Conservation (phyloP, 805 yeast species). For the Metschnikowia reukaufii region DNA sequence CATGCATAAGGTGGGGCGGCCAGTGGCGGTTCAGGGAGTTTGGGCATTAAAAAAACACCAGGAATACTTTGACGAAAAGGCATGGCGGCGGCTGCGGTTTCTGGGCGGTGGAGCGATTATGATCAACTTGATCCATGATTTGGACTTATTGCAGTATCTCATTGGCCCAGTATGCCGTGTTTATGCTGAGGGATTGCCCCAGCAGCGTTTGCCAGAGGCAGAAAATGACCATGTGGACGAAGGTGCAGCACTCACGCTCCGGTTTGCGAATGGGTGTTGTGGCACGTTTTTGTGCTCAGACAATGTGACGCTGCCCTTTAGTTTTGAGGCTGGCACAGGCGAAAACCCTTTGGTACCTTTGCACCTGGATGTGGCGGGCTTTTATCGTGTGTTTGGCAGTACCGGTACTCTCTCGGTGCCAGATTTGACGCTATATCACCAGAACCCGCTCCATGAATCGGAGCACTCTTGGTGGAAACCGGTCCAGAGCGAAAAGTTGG, state of each 20-base stretch:
- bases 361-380: slow-evolving; percentile 30
- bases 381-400: slow-evolving; percentile 40
- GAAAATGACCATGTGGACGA: slow-evolving; percentile 35
- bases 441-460: slow-evolving; percentile 20
- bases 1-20: slow-evolving; percentile 30
- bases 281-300: slow-evolving; percentile 45
- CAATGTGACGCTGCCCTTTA: slow-evolving; percentile 41
- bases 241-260: slow-evolving; percentile 41
- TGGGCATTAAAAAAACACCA: slow-evolving; percentile 41
- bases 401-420: slow-evolving; percentile 42
- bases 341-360: slow-evolving; percentile 44
- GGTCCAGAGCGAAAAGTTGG: slow-evolving; percentile 24
- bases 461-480: slow-evolving; percentile 32
- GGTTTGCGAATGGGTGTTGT: slow-evolving; percentile 37
- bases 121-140: slow-evolving; percentile 43
- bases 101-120: slow-evolving; percentile 43
- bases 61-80: slow-evolving; percentile 34
- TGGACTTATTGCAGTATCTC: slow-evolving; percentile 41
- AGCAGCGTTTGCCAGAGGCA: slow-evolving; percentile 27
- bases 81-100: slow-evolving; percentile 38
- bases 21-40: slow-evolving; percentile 41
- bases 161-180: slow-evolving; percentile 41
- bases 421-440: slow-evolving; percentile 40
- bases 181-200: slow-evolving; percentile 37
- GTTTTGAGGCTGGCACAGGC: slow-evolving; percentile 44